Evolutionary conservation across 2,329 filamentous ascomycete genomes (phyloP), one percentile per base, ranked within the genome.

Genomic region (Penicillium sp.): DNA sequence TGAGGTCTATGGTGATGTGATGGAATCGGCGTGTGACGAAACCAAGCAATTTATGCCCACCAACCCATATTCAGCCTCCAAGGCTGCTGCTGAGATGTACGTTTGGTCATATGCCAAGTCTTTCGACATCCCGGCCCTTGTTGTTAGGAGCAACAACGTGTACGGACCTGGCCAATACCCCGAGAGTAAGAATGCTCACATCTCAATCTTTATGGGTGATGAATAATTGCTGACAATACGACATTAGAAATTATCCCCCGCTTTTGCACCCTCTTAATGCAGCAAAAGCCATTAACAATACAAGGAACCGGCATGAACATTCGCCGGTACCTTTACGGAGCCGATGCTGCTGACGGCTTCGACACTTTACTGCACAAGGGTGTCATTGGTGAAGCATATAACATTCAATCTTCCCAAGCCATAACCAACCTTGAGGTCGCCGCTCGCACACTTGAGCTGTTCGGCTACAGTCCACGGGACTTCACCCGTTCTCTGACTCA

Each of bases 61-160:
- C 20, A 94, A 93, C 67, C 90, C 90, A 14, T 92, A 92, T 64
- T 86, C 89, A 9, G 89, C 89, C 20, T 89, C 85, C 74, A 92
- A 92, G 74, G 89, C 89, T 2, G 89, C 89, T 1, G 89, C 89
- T 6, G 89, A 92, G 76, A 92, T 92, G 89, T 80, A 90, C 67
- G 89, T 93, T n/a, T 86, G 89, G 71, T 90, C 89, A n/a, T 94
- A 92, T 71, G 83, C 87, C 69, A 91, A 89, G 76, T 90, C 87
- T 73, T 92, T 92, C 79, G 88, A 89, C 71, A 79, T 94, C 12
- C 89, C 89, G 1, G 84, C 86, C 49, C 90, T 93, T 60, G 89
- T 92, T 64, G 87, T 92, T 26, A 82, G 89, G 48, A 88, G 88
- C 70, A 93, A 93, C 77, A 93, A 94, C 66, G 89, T 93, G 27